Evolutionary conservation across 441 rosid species (phyloP).

Genomic region (Geranium incanum): DNA sequence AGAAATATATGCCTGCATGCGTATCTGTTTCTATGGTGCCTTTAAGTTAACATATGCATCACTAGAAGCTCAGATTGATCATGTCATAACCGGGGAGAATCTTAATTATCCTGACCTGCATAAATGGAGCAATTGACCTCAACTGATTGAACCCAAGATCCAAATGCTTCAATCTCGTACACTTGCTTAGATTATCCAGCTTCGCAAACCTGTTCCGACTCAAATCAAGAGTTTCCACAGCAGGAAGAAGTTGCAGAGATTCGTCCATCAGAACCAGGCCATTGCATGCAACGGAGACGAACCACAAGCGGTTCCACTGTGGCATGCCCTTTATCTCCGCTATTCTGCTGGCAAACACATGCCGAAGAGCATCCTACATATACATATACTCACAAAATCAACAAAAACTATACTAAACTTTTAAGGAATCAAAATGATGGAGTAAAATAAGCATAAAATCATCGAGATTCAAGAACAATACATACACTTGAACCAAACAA

Average conservation of each 20-base stretch:
- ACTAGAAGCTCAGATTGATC: constrained; percentile 4
- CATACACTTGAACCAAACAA: not conserved
- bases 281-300: constrained; percentile 80
- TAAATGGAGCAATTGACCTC: constrained; percentile 55
- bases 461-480: not conserved
- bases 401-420: not conserved
- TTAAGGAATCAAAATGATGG: not conserved
- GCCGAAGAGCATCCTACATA: constrained; percentile 77
- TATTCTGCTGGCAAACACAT: constrained; percentile 90
- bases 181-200: constrained; percentile 75
- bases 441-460: not conserved
- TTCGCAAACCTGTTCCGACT: constrained; percentile 85
- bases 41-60: not conserved
- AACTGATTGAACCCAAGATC: constrained; percentile 92
- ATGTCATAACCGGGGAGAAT: not conserved
- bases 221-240: constrained; percentile 86
- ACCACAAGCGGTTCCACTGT: constrained; percentile 73
- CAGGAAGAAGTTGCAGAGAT: constrained; percentile 95
- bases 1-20: not conserved
- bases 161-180: constrained; percentile 73
- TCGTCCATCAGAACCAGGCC: constrained; percentile 91
- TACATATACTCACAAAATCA: not conserved
- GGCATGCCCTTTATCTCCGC: constrained; percentile 71
- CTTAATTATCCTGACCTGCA: constrained; percentile 46
- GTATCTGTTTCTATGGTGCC: not conserved